Conservation (phyloP, 345 rosid species). For the Eucalyptus pumila region DNA sequence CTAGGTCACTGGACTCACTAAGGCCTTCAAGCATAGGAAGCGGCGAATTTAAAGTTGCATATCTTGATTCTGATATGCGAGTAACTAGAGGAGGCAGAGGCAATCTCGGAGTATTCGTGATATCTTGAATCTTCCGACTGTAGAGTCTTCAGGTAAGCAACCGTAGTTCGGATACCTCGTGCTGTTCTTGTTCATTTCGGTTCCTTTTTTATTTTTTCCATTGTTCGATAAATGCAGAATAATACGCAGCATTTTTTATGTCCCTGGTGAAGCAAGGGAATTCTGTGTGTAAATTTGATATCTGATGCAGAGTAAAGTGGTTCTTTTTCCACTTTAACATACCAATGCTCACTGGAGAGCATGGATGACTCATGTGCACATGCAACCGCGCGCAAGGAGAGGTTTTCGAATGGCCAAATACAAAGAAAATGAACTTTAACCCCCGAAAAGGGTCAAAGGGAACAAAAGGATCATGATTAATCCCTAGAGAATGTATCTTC, state of each 20-base stretch:
- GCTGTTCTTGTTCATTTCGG: neutral
- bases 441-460: neutral
- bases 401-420: neutral
- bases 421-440: neutral
- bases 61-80: constrained; percentile 40
- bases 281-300: neutral
- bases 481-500: neutral
- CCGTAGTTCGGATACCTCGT: neutral
- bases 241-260: neutral
- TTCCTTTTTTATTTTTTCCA: neutral
- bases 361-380: neutral
- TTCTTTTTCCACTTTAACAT: neutral
- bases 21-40: constrained; percentile 54
- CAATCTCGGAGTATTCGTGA: constrained; percentile 67
- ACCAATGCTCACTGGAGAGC: neutral
- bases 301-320: neutral
- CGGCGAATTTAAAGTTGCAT: constrained; percentile 67
- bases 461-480: neutral
- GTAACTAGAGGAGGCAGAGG: constrained; percentile 80
- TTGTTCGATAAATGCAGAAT: neutral
- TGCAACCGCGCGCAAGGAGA: neutral
- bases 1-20: constrained; percentile 57
- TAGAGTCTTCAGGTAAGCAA: neutral
- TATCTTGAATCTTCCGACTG: constrained; percentile 10
- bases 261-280: neutral